Percentiles rank a stretch among this genome's conserved stretches.
Evolutionary conservation across 75 land plant species (phyloP).

Genomic region (Larix kaempferi): DNA sequence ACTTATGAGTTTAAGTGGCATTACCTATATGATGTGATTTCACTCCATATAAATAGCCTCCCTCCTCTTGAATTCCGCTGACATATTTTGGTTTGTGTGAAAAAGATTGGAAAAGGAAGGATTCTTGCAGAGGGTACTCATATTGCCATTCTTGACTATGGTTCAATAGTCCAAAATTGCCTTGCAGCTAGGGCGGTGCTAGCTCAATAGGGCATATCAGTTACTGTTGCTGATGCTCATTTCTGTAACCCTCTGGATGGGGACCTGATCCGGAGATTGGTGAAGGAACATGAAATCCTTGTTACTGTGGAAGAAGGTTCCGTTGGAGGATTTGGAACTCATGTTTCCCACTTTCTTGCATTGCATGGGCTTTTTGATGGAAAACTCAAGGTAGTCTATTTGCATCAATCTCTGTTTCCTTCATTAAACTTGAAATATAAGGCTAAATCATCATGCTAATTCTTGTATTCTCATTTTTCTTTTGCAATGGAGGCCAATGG

Average conservation of each 20-base stretch:
- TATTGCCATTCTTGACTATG: slow-evolving; percentile 74
- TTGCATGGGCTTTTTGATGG: slow-evolving; percentile 81
- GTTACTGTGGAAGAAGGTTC: slow-evolving; percentile 83
- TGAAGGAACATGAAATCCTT: slow-evolving; percentile 49
- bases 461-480: slow-evolving; percentile 3
- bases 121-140: slow-evolving; percentile 56
- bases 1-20: too few species aligned
- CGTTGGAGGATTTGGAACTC: slow-evolving; percentile 82
- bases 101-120: slow-evolving; percentile 73
- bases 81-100: background rate
- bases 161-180: slow-evolving; percentile 74
- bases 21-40: too few species aligned
- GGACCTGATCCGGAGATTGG: slow-evolving; percentile 53
- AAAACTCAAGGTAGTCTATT: slow-evolving; percentile 55
- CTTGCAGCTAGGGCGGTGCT: slow-evolving; percentile 53
- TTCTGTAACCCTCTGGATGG: slow-evolving; percentile 87
- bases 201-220: slow-evolving; percentile 41
- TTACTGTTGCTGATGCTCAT: slow-evolving; percentile 78
- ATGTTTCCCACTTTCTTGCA: slow-evolving; percentile 79
- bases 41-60: too few species aligned
- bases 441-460: background rate
- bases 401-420: background rate
- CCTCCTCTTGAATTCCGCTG: too few species aligned
- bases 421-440: background rate
- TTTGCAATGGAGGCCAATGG: slow-evolving; percentile 76